A percentile compares a stretch with the other conserved stretches of the same genome.
These are phyloP conservation scores for Talaromyces sp. DNA, from an alignment of 2,329 filamentous ascomycete species.

Conservation along the genomic window DNA sequence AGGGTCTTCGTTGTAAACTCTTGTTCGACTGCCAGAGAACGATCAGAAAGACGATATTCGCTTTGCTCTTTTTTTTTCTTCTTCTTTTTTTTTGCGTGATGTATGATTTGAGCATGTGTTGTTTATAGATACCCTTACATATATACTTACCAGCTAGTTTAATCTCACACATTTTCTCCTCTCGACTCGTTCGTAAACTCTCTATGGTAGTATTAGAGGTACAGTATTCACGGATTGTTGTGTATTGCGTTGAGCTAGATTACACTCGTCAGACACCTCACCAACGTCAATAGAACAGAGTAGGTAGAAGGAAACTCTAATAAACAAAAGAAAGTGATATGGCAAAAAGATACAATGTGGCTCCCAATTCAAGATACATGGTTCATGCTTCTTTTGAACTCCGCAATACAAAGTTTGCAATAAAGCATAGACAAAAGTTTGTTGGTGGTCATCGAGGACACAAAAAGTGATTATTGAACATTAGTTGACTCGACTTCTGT, in stretches of 20 bases:
- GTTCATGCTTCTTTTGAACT: constrained; percentile 10
- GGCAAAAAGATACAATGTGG: constrained; percentile 12
- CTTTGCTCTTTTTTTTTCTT: not conserved
- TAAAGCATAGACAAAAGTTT: not conserved
- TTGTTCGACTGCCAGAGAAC: not conserved
- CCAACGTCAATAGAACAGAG: not conserved
- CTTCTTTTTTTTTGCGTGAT: not conserved
- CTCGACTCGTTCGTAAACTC: not conserved
- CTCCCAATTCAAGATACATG: constrained; percentile 13
- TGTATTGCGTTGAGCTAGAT: constrained; percentile 5
- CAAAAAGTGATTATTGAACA: not conserved
- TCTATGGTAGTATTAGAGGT: not conserved
- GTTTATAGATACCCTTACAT: constrained; percentile 6
- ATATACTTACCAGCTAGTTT: not conserved
- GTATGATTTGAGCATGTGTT: not conserved
- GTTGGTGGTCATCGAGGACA: not conserved
- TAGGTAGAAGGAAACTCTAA: not conserved
- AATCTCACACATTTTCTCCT: not conserved
- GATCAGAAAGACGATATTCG: not conserved
- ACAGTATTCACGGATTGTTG: not conserved
- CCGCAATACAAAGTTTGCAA: not conserved
- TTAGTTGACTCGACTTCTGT: constrained; percentile 19
- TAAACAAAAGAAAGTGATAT: constrained; percentile 4
- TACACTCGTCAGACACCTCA: constrained; percentile 3
- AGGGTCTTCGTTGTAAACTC: not conserved